phyloP scores from a whole-genome alignment of 805 yeast species.

The Myxozyma vanderwaltii region DNA sequence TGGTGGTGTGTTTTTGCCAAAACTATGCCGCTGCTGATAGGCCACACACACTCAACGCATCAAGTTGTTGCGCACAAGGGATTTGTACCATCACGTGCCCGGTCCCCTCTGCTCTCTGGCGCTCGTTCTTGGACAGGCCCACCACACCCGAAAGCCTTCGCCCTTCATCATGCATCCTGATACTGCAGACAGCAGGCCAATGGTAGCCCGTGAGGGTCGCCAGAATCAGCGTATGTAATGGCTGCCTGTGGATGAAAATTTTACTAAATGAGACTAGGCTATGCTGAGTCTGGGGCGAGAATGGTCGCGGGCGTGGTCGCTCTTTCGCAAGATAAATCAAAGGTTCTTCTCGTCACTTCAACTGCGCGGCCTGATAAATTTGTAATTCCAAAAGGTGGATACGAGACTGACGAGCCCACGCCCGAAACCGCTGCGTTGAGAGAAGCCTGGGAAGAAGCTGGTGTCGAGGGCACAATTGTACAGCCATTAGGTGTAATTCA shows the following conservation, averaged over 20 bases:
- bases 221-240: constrained; percentile 42
- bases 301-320: constrained; percentile 93
- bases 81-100: too few relatives aligned
- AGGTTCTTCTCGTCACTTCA: constrained; percentile 79
- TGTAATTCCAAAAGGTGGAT: constrained; percentile 96
- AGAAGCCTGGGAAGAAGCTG: constrained; percentile 99
- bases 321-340: constrained; percentile 55
- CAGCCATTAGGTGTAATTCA: constrained; percentile 63
- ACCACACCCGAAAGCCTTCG: too few relatives aligned
- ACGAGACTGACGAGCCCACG: constrained; percentile 73
- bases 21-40: too few relatives aligned
- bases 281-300: constrained; percentile 69
- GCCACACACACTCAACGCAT: too few relatives aligned
- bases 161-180: background rate
- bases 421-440: constrained; percentile 62
- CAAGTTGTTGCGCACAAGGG: too few relatives aligned
- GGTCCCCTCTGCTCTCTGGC: too few relatives aligned
- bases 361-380: constrained; percentile 65
- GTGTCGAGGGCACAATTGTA: constrained; percentile 68
- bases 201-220: constrained; percentile 45
- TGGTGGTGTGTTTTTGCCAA: too few relatives aligned
- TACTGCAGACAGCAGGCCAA: constrained; percentile 29
- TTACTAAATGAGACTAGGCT: too few relatives aligned
- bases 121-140: too few relatives aligned
- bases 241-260: too few relatives aligned